Base-by-base conservation (phyloP, 768 basidiomycete species). In the Auriculariales sp. region DNA sequence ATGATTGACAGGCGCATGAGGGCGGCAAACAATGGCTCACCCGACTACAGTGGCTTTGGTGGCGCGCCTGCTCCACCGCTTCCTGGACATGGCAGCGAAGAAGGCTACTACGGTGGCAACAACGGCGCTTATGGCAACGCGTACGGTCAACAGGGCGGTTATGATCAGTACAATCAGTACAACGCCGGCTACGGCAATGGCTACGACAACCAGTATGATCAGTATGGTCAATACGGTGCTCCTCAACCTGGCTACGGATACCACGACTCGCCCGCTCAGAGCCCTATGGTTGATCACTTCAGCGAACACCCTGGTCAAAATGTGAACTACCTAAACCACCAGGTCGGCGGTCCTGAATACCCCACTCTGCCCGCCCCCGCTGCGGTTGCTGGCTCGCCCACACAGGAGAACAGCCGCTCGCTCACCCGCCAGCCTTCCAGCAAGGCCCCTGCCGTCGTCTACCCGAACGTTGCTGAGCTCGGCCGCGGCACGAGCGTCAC, bases 1-100 rank as follows among this genome's bases (percentile, higher is more conserved):
- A 81, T 81, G 80, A 70, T 77, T 47, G 73, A 82, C 56, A 67
- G 68, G 42, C 72, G 71, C 54, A 44, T 44, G 39, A 19, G 39
- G 9, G 19, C 39, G 9, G 39, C 39, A 12, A 44, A 44, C 39
- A 49, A 55, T 19, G 50, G 46, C 47, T 51, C 51, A 17, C 56
- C 56, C 11, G 46, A 47, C 27, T 50, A 49, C 44, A 49, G 47
- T 31, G 49, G 27, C 31, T 46, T 36, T 53, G 51, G 11, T 58
- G 56, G 35, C 63, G 62, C 50, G 58, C 59, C 4, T 63, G 67
- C 0, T 69, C 64, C 54, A 51, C 19, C 39, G 12, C 39, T 25
- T 9, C 22, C 22, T 25, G 39, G 19, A 9, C 31, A 7, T 15
- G 15, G 7, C 19, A 24, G 15, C 22, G 39, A 44, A 19, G 19